phyloP scores from a whole-genome alignment of 257 asterid genomes.

The Lithospermum erythrorhizon region DNA sequence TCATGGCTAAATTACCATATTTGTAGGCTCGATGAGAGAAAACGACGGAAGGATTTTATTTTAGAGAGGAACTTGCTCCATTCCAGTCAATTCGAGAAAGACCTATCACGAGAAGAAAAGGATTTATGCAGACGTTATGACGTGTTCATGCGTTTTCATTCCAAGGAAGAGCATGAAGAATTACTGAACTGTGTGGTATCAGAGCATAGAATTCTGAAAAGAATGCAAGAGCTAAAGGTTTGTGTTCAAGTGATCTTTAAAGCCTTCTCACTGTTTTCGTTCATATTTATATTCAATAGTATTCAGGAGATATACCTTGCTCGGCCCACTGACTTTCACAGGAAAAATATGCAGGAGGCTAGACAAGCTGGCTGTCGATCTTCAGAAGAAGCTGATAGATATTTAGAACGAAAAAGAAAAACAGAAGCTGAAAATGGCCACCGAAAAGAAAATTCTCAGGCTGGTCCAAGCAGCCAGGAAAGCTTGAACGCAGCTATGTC shows the following conservation, averaged over 20 bases:
- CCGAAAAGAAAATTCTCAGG: constrained; percentile 41
- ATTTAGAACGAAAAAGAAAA: constrained; percentile 46
- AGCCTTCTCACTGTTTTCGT: background rate
- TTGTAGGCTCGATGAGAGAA: constrained; percentile 80
- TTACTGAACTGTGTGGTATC: constrained; percentile 40
- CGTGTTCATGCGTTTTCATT: constrained; percentile 63
- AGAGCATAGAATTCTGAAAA: constrained; percentile 47
- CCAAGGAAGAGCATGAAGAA: constrained; percentile 66
- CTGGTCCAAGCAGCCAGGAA: constrained; percentile 45
- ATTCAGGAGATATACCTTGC: background rate
- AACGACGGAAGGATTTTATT: constrained; percentile 71
- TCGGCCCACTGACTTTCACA: background rate
- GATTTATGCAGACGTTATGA: constrained; percentile 50
- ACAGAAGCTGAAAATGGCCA: constrained; percentile 39
- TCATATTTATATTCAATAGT: background rate
- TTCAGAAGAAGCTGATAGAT: constrained; percentile 59
- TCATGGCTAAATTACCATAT: constrained; percentile 7
- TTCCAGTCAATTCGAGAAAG: constrained; percentile 42
- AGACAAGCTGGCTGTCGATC: constrained; percentile 66
- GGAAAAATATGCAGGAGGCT: constrained; percentile 50
- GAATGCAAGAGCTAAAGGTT: constrained; percentile 70
- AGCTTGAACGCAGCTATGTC: constrained; percentile 35
- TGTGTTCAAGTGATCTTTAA: background rate
- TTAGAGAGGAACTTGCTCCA: constrained; percentile 57
- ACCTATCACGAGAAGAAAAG: constrained; percentile 54